Evolutionary conservation across 2,329 filamentous ascomycete genomes (phyloP).

Genomic region (Ophiostoma australiae): DNA sequence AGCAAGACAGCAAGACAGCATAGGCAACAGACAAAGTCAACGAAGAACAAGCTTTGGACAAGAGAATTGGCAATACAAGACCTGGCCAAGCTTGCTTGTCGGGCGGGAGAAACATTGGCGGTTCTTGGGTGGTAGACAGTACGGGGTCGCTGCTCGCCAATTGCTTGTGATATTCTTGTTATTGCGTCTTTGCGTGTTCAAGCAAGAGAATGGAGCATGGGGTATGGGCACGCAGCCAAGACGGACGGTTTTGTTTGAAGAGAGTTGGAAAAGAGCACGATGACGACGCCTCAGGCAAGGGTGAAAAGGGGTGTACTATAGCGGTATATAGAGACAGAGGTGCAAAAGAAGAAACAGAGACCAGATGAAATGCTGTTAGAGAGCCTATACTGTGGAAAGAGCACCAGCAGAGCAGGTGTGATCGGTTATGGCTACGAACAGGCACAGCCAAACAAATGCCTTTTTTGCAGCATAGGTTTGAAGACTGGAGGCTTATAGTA

Average conservation of each 20-base stretch:
- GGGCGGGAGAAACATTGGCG: slow-evolving; percentile 4
- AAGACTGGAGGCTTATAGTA: slow-evolving; percentile 13
- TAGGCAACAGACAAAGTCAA: too few species aligned
- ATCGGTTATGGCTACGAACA: not conserved
- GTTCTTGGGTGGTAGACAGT: not conserved
- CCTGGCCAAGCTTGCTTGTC: not conserved
- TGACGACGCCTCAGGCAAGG: slow-evolving; percentile 5
- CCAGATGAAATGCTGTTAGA: slow-evolving; percentile 6
- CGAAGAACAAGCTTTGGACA: slow-evolving; percentile 9
- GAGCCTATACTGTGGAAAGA: not conserved
- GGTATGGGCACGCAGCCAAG: not conserved
- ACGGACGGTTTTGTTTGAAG: not conserved
- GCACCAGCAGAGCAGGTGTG: not conserved
- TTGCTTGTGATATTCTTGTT: not conserved
- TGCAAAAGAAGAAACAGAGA: not conserved
- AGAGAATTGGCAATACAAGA: slow-evolving; percentile 6
- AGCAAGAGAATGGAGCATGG: not conserved
- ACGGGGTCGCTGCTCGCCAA: not conserved
- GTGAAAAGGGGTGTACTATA: not conserved
- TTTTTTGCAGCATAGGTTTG: slow-evolving; percentile 15
- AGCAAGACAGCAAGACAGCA: too few species aligned
- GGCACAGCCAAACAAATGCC: not conserved
- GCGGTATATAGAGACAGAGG: too few species aligned
- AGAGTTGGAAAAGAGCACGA: not conserved
- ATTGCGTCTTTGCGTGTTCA: not conserved